These are phyloP conservation scores for Glycyrrhiza uralensis DNA, from an alignment of 306 rosid genomes.

Conservation along the genomic window DNA sequence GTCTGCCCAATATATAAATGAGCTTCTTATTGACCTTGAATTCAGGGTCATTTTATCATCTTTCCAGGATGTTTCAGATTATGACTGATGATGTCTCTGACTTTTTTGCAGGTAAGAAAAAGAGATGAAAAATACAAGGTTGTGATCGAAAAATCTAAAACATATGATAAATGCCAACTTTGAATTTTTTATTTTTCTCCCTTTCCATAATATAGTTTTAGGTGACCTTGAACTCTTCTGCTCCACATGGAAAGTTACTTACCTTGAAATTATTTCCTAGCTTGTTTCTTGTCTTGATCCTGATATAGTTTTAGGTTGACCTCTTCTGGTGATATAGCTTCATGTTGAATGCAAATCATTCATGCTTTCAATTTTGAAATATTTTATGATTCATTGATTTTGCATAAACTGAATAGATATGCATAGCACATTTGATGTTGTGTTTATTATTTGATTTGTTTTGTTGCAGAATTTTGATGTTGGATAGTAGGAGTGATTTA, in stretches of 20 bases:
- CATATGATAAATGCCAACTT: conserved; percentile 47
- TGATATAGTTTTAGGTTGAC: no score
- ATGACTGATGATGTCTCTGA: conserved; percentile 1
- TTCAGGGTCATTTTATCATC: conserved; percentile 5
- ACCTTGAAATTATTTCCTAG: no score
- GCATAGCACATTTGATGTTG: background rate
- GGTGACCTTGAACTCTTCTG: no score
- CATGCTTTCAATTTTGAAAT: background rate
- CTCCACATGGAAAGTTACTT: no score
- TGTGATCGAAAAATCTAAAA: conserved; percentile 60
- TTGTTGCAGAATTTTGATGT: no score
- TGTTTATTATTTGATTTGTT: no score
- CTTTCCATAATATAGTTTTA: background rate
- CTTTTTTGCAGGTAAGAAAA: conserved; percentile 55
- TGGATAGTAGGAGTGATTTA: no score
- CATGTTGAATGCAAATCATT: no score
- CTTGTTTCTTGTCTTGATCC: no score
- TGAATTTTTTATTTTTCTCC: conserved; percentile 11
- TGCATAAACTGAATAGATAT: background rate
- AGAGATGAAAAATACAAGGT: conserved; percentile 51
- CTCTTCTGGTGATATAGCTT: no score
- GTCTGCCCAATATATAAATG: background rate
- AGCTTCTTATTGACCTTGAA: background rate
- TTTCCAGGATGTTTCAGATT: conserved; percentile 8
- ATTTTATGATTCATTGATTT: background rate